These are phyloP conservation scores for Petunia axillaris DNA, from an alignment of 257 asterid species.

Conservation along the genomic window DNA sequence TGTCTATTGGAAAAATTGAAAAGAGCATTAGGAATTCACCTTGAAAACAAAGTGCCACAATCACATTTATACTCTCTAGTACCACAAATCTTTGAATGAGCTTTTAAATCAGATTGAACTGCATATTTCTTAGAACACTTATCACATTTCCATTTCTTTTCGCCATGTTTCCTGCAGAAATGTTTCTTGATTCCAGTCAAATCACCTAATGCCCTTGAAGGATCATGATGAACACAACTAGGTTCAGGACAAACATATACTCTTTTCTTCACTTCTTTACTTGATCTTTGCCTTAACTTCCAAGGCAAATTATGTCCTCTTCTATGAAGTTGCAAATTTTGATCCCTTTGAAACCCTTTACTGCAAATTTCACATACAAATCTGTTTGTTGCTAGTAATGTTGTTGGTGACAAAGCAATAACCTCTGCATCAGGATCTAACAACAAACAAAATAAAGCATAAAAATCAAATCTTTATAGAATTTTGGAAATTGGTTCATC, in stretches of 20 bases:
- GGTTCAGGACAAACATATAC: conserved; percentile 87
- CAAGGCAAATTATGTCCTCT: conserved; percentile 91
- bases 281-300: conserved; percentile 76
- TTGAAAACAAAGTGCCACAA: conserved; percentile 82
- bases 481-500: not conserved
- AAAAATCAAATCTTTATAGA: not conserved
- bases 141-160: conserved; percentile 90
- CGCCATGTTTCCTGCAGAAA: conserved; percentile 87
- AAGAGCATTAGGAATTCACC: conserved; percentile 38
- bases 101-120: conserved; percentile 92
- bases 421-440: conserved; percentile 93
- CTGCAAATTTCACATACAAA: conserved; percentile 86
- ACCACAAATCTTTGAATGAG: conserved; percentile 87
- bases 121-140: conserved; percentile 85
- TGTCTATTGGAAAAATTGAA: not conserved
- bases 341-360: conserved; percentile 89
- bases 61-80: conserved; percentile 82
- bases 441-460: conserved; percentile 14
- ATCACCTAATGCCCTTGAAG: conserved; percentile 82
- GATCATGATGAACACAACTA: conserved; percentile 80
- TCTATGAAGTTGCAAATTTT: conserved; percentile 87
- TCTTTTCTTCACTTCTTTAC: conserved; percentile 63
- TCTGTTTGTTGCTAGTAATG: conserved; percentile 74
- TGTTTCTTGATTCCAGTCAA: conserved; percentile 91
- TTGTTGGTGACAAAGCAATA: conserved; percentile 73